A percentile compares a stretch with the other conserved stretches of the same genome.
Evolutionary conservation across 2,329 filamentous ascomycete genomes (phyloP).

Genomic region (Epichloe festucae): DNA sequence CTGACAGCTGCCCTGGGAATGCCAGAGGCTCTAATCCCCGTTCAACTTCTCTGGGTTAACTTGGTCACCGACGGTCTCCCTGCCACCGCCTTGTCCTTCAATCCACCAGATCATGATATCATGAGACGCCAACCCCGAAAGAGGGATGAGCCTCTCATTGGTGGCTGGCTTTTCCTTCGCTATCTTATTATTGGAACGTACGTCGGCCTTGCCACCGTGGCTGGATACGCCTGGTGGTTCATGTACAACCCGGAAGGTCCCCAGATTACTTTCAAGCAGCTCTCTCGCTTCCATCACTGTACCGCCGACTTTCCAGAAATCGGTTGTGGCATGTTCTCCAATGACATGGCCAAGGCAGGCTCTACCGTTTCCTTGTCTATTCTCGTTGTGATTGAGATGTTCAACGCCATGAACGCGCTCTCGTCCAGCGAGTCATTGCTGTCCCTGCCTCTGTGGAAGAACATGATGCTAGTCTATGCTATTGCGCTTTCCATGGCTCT

Average conservation of each 20-base stretch:
- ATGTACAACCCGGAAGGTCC: constrained; percentile 88
- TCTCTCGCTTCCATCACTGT: constrained; percentile 91
- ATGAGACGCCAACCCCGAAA: constrained; percentile 89
- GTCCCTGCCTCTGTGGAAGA: constrained; percentile 91
- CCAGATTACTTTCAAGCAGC: constrained; percentile 79
- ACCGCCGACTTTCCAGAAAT: constrained; percentile 74
- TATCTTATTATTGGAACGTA: constrained; percentile 95
- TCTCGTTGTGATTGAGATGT: constrained; percentile 96
- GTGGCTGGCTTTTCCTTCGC: constrained; percentile 93
- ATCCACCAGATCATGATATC: constrained; percentile 94
- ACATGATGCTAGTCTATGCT: constrained; percentile 96
- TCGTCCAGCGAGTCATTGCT: constrained; percentile 90
- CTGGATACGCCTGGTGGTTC: constrained; percentile 99
- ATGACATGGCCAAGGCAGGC: constrained; percentile 75
- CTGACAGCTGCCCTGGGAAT: constrained; percentile 90
- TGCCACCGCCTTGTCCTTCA: constrained; percentile 92
- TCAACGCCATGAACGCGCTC: constrained; percentile 97
- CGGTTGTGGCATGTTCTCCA: constrained; percentile 81
- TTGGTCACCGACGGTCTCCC: constrained; percentile 94
- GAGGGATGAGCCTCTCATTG: constrained; percentile 83
- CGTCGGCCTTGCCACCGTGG: constrained; percentile 87
- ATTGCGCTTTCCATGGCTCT: constrained; percentile 86
- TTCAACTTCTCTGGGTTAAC: constrained; percentile 98
- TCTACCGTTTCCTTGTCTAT: constrained; percentile 87
- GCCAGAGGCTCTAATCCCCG: constrained; percentile 93